Base-by-base conservation (phyloP, 345 rosid species). In the Hibiscus mutabilis region DNA sequence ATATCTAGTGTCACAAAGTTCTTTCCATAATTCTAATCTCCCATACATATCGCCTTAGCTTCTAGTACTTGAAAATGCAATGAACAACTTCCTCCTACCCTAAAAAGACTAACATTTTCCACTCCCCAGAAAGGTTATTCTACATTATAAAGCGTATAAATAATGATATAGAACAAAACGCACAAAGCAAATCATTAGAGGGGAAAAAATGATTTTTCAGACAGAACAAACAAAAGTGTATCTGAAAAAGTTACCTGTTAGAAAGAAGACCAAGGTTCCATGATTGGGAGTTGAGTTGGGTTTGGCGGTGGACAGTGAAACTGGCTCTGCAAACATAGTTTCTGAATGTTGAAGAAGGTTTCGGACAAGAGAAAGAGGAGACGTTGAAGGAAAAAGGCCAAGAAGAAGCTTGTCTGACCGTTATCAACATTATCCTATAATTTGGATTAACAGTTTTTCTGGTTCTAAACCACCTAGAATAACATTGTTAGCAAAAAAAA, bases 401-500 rank as follows among this genome's bases (percentile, higher is more conserved):
- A 71, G 73, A 77, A 33, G 80, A 79, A 67, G 87, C 83, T 83
- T 84, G 84, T 78, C 86, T 75, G 77, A 79, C 86, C 70, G 89
- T 86, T 87, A 85, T 68, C 93, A 91, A 75, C 98, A 86, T 87
- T 76, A 83, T 85, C 82, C 72, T 68, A 8, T 18, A 44, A 16
- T 5, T 70, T 21, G 13, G 22, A 14, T 70, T 9, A 3, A 10
- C 64, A 12, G 35, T 2, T 40, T 37, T 56, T 21, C 62, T 19
- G 18, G 14, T 13, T 40, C 37, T 65, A 33, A 55, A 55, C 10
- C n/a, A n/a, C 25, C 21, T 55, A 19, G 53, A 33, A 4, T 21
- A 21, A 10, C 37, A 51, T 0, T 11, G 11, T 11, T 11, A 4
- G 16, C 37, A 51, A 8, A n/a, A n/a, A n/a, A n/a, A n/a, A n/a